Evolutionary conservation across 441 rosid genomes (phyloP).

Genomic region (Rhodomyrtus psidioides): DNA sequence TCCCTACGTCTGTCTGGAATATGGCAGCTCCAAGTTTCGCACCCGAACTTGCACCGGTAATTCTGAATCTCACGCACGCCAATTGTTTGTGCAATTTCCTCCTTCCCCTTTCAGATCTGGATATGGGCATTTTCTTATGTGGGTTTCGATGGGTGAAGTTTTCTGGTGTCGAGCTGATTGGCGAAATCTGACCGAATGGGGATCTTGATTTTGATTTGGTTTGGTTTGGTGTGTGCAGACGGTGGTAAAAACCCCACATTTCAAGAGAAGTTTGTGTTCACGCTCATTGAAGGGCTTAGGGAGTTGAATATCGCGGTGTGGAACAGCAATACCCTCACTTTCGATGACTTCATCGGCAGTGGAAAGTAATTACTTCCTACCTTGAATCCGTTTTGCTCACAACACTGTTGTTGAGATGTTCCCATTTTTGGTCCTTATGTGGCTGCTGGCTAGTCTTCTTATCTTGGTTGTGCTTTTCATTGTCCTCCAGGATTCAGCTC

Average conservation of each 20-base stretch:
- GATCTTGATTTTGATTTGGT: not conserved
- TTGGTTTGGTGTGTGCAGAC: conserved; percentile 27
- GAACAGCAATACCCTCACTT: conserved; percentile 73
- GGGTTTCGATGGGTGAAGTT: not conserved
- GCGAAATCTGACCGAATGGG: not conserved
- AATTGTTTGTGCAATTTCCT: not conserved
- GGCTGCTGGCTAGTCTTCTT: not conserved
- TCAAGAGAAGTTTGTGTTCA: conserved; percentile 80
- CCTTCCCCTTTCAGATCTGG: not conserved
- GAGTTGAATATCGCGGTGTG: conserved; percentile 57
- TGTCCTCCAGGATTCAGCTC: conserved; percentile 52
- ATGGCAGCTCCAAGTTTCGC: conserved; percentile 51
- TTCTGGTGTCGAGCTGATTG: not conserved
- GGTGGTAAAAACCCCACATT: conserved; percentile 79
- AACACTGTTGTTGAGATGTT: not conserved
- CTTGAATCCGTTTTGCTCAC: not conserved
- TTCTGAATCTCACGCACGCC: not conserved
- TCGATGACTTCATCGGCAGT: conserved; percentile 74
- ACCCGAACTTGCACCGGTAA: conserved; percentile 83
- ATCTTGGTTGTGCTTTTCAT: not conserved
- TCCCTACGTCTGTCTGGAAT: conserved; percentile 77
- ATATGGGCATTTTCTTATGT: not conserved
- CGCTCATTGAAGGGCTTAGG: conserved; percentile 76
- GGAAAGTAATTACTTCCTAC: conserved; percentile 53
- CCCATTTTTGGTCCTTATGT: not conserved